phyloP scores from a whole-genome alignment of 2,329 filamentous ascomycete genomes.

The Alternaria hordeiaustralica region DNA sequence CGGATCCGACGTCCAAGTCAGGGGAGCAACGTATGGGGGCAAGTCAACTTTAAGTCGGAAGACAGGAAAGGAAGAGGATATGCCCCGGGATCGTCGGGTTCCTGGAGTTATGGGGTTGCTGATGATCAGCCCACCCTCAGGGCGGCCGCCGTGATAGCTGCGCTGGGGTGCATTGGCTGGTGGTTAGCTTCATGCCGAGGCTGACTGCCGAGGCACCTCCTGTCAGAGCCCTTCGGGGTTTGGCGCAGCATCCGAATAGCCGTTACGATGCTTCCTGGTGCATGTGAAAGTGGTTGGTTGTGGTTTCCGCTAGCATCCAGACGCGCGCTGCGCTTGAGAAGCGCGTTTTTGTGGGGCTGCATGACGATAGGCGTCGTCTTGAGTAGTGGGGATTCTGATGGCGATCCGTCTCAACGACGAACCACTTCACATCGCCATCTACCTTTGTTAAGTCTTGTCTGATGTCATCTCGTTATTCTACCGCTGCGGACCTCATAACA shows the following conservation, averaged over 20 bases:
- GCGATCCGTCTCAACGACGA: background rate
- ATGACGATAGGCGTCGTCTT: conserved; percentile 12
- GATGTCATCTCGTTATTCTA: background rate
- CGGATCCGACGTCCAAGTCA: background rate
- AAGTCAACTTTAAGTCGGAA: background rate
- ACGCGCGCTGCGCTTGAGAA: background rate
- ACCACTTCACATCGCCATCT: background rate
- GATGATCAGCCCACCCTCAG: background rate
- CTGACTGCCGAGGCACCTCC: conserved; percentile 8
- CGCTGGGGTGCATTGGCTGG: background rate
- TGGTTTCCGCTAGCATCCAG: background rate
- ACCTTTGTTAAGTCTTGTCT: background rate
- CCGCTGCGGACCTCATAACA: background rate
- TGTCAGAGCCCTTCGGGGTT: background rate
- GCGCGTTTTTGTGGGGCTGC: conserved; percentile 6
- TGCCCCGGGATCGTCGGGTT: background rate
- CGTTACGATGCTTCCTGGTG: background rate
- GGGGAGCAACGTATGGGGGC: background rate
- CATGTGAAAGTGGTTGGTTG: background rate
- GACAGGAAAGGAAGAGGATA: background rate
- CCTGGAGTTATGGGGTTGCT: background rate
- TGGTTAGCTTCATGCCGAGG: conserved; percentile 5
- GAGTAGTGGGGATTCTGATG: background rate
- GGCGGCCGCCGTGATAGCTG: background rate
- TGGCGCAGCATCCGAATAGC: background rate